Conservation (phyloP, 2,329 filamentous ascomycete genomes). For the Fusarium newnesense region DNA sequence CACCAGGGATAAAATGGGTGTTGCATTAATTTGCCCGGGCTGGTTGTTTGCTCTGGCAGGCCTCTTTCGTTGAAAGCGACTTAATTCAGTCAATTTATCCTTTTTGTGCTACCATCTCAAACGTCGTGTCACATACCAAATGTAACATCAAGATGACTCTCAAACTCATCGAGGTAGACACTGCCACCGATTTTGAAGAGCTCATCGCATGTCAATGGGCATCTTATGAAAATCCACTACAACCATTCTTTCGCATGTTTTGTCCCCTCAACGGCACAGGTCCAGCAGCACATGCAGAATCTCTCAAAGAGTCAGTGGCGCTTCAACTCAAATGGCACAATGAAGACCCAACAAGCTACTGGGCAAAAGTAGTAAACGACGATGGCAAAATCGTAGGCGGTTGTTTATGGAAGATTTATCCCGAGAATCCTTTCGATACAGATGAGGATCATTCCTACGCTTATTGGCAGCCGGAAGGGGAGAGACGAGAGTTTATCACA, state of each 20-base stretch:
- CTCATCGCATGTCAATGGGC: conserved; percentile 36
- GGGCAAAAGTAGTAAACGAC: conserved; percentile 28
- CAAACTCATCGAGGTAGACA: conserved; percentile 29
- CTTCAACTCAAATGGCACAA: conserved; percentile 28
- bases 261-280: conserved; percentile 17
- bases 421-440: conserved; percentile 22
- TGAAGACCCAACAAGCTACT: conserved; percentile 27
- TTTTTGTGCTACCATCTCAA: background rate
- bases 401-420: conserved; percentile 37
- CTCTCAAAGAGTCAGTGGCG: conserved; percentile 10
- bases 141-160: conserved; percentile 21
- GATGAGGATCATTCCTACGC: conserved; percentile 17
- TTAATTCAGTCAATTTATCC: background rate
- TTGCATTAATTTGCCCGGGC: background rate
- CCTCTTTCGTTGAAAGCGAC: background rate
- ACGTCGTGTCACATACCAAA: background rate
- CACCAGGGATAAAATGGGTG: background rate
- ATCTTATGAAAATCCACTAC: conserved; percentile 26
- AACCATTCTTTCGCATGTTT: conserved; percentile 37
- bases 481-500: conserved; percentile 30
- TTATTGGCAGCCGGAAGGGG: conserved; percentile 36
- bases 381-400: conserved; percentile 34
- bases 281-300: conserved; percentile 4
- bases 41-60: background rate
- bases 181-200: conserved; percentile 26